phyloP scores from a whole-genome alignment of 2,329 filamentous ascomycete species.

The Neonectria coccinea region DNA sequence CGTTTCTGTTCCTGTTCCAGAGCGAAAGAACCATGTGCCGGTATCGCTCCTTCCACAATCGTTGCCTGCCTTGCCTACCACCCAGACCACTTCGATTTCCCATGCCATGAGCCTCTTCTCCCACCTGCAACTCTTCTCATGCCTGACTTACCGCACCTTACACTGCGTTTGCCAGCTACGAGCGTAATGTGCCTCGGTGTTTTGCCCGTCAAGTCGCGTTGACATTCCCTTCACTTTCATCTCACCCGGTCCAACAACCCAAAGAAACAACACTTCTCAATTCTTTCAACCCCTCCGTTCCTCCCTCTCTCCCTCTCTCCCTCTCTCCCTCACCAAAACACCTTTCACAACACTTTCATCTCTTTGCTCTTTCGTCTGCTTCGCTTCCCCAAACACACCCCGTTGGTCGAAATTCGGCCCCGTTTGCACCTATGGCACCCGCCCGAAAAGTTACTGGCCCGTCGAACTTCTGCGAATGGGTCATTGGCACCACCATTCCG shows the following conservation, averaged over 20 bases:
- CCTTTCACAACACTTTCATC: background rate
- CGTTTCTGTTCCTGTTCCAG: background rate
- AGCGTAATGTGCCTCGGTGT: background rate
- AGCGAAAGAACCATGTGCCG: background rate
- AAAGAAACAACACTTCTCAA: background rate
- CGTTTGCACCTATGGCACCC: conserved; percentile 30
- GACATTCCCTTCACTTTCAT: background rate
- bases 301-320: background rate
- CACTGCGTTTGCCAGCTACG: background rate
- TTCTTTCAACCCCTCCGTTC: background rate
- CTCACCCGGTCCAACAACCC: background rate
- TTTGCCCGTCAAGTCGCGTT: background rate
- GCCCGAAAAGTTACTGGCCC: conserved; percentile 36
- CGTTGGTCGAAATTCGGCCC: background rate
- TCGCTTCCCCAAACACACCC: conserved; percentile 1
- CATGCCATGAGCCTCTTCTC: background rate
- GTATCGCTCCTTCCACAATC: background rate
- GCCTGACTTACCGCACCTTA: too few species aligned
- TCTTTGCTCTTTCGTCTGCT: background rate
- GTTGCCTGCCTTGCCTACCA: background rate
- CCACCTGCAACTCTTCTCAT: background rate
- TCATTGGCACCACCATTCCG: conserved; percentile 53
- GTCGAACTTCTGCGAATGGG: conserved; percentile 55
- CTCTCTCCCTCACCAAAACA: background rate
- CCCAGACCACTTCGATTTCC: background rate